phyloP scores from a whole-genome alignment of 352 stramenopile species.

The Phytophthora fragariae region DNA sequence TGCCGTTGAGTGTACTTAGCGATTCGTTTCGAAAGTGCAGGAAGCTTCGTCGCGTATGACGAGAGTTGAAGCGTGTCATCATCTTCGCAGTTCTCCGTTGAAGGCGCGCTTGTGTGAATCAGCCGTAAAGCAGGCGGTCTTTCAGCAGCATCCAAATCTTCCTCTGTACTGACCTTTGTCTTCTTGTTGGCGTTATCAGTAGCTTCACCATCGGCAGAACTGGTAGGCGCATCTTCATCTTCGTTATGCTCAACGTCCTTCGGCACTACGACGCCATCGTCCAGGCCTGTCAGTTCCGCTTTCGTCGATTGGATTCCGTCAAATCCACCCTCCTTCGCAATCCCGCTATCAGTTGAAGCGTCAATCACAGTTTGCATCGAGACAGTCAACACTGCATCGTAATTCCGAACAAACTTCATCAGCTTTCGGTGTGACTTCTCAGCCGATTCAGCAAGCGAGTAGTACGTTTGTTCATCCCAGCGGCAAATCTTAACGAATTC shows the following conservation, averaged over 20 bases:
- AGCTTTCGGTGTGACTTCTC: constrained; percentile 99
- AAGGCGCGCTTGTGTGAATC: constrained; percentile 21
- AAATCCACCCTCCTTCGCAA: constrained; percentile 84
- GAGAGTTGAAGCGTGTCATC: constrained; percentile 14
- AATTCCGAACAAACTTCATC: constrained; percentile 97
- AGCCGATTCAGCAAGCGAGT: constrained; percentile 97
- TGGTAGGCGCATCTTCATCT: constrained; percentile 28
- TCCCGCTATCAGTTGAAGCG: constrained; percentile 82
- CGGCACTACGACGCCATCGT: constrained; percentile 58
- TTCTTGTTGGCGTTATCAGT: constrained; percentile 21
- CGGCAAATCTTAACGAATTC: constrained; percentile 98
- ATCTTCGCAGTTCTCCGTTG: constrained; percentile 8
- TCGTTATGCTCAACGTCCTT: constrained; percentile 38
- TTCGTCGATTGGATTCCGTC: constrained; percentile 77
- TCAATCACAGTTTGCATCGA: constrained; percentile 91
- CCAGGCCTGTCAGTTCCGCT: constrained; percentile 58
- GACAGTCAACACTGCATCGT: constrained; percentile 84
- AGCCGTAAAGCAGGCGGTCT: constrained; percentile 36
- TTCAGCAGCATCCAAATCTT: constrained; percentile 22
- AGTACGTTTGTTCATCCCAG: constrained; percentile 99
- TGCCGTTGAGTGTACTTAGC: constrained; percentile 75
- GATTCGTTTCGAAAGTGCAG: constrained; percentile 71
- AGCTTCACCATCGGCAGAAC: constrained; percentile 8
- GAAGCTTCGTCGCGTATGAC: constrained; percentile 62
- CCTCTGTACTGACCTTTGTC: constrained; percentile 4